Conservation (phyloP, 352 stramenopile genomes). For the Phytopythium chamaehyphon region DNA sequence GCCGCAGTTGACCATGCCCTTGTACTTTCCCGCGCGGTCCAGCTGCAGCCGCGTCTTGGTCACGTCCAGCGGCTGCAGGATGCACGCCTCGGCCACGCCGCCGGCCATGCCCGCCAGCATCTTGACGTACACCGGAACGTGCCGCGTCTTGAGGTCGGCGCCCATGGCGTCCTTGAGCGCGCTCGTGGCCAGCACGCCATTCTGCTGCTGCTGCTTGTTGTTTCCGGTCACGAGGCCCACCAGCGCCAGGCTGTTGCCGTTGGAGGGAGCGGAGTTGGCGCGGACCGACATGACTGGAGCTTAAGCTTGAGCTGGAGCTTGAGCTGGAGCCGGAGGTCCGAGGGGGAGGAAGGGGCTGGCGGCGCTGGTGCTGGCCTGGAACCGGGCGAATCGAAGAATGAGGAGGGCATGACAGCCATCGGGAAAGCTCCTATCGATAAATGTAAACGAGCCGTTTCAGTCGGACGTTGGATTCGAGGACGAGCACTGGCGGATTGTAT, state of each 20-base stretch:
- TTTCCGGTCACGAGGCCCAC: conserved; percentile 16
- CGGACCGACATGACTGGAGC: conserved; percentile 12
- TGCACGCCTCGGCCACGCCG: conserved; percentile 80
- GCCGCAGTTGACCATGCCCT: conserved; percentile 80
- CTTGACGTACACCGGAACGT: conserved; percentile 75
- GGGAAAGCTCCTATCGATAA: neutral
- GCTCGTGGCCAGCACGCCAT: conserved; percentile 52
- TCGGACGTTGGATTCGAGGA: conserved; percentile 17
- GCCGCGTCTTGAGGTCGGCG: conserved; percentile 63
- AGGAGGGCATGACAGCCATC: conserved; percentile 1
- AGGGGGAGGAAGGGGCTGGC: conserved; percentile 5
- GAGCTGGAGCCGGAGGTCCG: neutral
- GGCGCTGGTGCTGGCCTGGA: conserved; percentile 5
- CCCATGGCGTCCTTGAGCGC: conserved; percentile 74
- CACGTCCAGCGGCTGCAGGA: conserved; percentile 79
- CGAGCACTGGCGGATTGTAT: neutral
- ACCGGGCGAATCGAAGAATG: conserved; percentile 44
- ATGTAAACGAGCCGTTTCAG: conserved; percentile 5
- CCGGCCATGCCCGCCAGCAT: conserved; percentile 85
- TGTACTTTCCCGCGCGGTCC: conserved; percentile 72
- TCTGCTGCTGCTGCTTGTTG: conserved; percentile 7
- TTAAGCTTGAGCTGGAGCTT: neutral
- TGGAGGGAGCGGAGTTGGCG: conserved; percentile 2
- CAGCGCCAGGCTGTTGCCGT: conserved; percentile 20
- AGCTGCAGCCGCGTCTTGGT: conserved; percentile 87